Conservation (phyloP, 495 filamentous ascomycete genomes). For the Extremus antarcticus region DNA sequence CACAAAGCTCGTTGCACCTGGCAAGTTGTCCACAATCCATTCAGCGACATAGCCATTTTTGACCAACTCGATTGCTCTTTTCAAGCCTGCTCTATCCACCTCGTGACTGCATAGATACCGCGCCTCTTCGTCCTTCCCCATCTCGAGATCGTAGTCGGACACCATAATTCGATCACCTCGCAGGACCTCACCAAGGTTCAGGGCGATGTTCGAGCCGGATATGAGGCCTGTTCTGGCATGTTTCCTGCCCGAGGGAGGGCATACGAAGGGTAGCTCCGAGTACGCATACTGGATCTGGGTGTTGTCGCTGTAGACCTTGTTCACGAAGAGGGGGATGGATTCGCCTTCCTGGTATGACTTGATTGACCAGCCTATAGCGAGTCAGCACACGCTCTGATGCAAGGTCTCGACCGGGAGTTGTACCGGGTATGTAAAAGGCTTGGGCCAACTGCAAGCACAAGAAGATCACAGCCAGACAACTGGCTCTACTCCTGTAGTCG, state of each 20-base stretch:
- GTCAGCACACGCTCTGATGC: slow-evolving; percentile 1
- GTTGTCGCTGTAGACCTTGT: slow-evolving; percentile 90
- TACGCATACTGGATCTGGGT: slow-evolving; percentile 91
- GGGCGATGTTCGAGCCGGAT: slow-evolving; percentile 68
- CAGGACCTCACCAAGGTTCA: slow-evolving; percentile 89
- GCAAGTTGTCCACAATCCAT: slow-evolving; percentile 94
- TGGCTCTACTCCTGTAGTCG: slow-evolving; percentile 14
- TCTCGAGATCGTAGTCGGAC: slow-evolving; percentile 75
- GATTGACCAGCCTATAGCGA: slow-evolving; percentile 41
- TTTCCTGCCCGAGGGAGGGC: slow-evolving; percentile 61
- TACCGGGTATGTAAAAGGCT: slow-evolving; percentile 76
- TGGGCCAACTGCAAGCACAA: slow-evolving; percentile 36
- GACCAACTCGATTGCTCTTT: slow-evolving; percentile 63
- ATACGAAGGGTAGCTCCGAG: slow-evolving; percentile 86
- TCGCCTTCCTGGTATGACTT: slow-evolving; percentile 73
- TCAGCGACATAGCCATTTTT: slow-evolving; percentile 79
- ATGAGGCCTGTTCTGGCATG: slow-evolving; percentile 61
- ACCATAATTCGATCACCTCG: slow-evolving; percentile 83
- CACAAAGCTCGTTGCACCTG: slow-evolving; percentile 86
- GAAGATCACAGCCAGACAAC: slow-evolving; percentile 21
- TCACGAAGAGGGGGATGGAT: slow-evolving; percentile 77
- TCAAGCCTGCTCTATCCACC: slow-evolving; percentile 54
- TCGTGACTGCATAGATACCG: slow-evolving; percentile 62
- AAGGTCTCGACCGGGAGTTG: slow-evolving; percentile 11
- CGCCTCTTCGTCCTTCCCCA: slow-evolving; percentile 71